Conservation (phyloP, 1,284 basidiomycete species). For the Boletus hoseneyae region DNA sequence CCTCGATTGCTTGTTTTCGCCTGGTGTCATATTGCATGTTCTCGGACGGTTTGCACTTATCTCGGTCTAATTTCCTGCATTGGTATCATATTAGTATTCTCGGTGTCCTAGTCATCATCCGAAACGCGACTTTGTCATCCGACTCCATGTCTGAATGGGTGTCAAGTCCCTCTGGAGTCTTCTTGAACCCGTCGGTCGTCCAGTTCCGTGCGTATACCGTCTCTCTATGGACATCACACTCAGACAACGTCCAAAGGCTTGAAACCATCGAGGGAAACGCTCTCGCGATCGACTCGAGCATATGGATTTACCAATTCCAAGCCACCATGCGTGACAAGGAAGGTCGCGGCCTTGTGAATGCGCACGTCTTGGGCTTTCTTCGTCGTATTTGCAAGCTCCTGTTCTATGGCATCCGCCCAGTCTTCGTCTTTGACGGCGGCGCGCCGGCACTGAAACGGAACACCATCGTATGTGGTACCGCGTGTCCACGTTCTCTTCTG, state of each 20-base stretch:
- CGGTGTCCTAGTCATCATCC: not conserved
- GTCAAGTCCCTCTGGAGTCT: constrained; percentile 94
- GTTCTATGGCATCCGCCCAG: constrained; percentile 95
- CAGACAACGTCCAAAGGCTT: constrained; percentile 48
- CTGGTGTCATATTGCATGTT: constrained; percentile 13
- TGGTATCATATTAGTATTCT: constrained; percentile 3
- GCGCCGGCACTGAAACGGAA: constrained; percentile 84
- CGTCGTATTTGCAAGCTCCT: constrained; percentile 92
- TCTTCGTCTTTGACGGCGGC: constrained; percentile 97
- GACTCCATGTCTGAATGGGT: constrained; percentile 58
- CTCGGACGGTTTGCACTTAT: constrained; percentile 14
- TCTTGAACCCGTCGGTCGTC: constrained; percentile 85
- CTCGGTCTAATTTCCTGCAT: constrained; percentile 21
- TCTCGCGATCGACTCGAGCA: constrained; percentile 96
- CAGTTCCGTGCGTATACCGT: constrained; percentile 66
- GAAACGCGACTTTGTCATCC: not conserved
- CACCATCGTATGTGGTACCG: constrained; percentile 67
- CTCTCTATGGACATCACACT: constrained; percentile 4
- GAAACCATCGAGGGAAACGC: constrained; percentile 90
- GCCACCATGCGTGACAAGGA: constrained; percentile 99
- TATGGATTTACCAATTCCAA: constrained; percentile 99
- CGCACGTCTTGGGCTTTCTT: constrained; percentile 93
- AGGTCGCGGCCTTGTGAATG: constrained; percentile 86
- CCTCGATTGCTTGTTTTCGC: constrained; percentile 15
- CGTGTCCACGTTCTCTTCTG: not conserved